phyloP scores from a whole-genome alignment of 768 basidiomycete genomes.

The Suillus ampliporus region DNA sequence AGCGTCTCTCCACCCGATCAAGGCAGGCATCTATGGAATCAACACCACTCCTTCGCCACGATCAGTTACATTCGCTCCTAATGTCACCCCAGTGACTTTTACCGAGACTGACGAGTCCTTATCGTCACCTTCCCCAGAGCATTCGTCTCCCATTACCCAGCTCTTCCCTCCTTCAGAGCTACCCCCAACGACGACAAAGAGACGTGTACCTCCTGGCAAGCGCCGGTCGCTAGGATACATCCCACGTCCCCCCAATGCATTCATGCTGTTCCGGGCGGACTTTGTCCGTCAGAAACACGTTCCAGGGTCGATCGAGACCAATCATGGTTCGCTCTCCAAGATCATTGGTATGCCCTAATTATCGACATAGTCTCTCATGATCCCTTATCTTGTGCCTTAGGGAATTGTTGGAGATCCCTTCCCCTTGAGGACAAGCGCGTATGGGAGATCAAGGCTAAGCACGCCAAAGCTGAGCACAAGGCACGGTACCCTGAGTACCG shows the following conservation, averaged over 20 bases:
- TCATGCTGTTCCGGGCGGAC: slow-evolving; percentile 44
- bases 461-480: slow-evolving; percentile 76
- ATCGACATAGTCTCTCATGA: background rate
- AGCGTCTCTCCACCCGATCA: slow-evolving; percentile 46
- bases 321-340: slow-evolving; percentile 54
- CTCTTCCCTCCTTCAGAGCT: slow-evolving; percentile 61
- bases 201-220: slow-evolving; percentile 64
- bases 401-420: slow-evolving; percentile 68
- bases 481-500: slow-evolving; percentile 68
- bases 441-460: slow-evolving; percentile 77
- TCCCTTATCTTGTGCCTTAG: slow-evolving; percentile 20
- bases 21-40: slow-evolving; percentile 60
- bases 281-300: slow-evolving; percentile 52
- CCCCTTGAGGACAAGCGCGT: slow-evolving; percentile 71
- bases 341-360: slow-evolving; percentile 42
- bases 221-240: slow-evolving; percentile 58
- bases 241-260: slow-evolving; percentile 36
- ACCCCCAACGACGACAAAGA: slow-evolving; percentile 45
- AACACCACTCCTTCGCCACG: slow-evolving; percentile 45
- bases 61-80: slow-evolving; percentile 66
- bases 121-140: slow-evolving; percentile 27
- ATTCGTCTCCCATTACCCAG: slow-evolving; percentile 41
- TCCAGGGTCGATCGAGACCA: slow-evolving; percentile 55
- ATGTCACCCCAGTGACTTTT: slow-evolving; percentile 61
- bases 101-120: slow-evolving; percentile 40